These are phyloP conservation scores for Ceratobasidium theobromae DNA, from an alignment of 1,284 basidiomycete genomes.

Conservation along the genomic window DNA sequence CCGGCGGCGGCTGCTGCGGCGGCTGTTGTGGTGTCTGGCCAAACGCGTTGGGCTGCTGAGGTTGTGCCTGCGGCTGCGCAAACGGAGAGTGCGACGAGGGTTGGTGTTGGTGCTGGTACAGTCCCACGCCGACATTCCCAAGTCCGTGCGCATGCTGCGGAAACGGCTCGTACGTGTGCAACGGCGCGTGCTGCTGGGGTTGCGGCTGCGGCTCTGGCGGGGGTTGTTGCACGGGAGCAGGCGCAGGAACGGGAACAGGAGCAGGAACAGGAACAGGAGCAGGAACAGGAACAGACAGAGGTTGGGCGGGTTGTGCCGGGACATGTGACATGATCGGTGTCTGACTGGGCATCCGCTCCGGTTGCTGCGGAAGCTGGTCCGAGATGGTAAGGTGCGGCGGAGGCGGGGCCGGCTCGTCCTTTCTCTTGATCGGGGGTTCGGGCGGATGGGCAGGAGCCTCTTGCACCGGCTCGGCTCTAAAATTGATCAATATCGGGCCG, in stretches of 20 bases:
- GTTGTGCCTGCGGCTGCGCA: conserved; percentile 37
- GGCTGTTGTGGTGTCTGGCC: conserved; percentile 30
- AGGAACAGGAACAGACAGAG: neutral
- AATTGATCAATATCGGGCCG: neutral
- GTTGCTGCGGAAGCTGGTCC: conserved; percentile 13
- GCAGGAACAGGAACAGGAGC: neutral
- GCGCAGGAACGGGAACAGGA: neutral
- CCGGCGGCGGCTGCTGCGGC: neutral
- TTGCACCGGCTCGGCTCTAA: conserved; percentile 4
- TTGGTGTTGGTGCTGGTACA: conserved; percentile 37
- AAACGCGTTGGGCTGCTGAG: conserved; percentile 32
- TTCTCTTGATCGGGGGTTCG: neutral
- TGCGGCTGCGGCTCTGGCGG: neutral
- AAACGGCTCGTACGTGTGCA: conserved; percentile 45
- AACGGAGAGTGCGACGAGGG: conserved; percentile 16
- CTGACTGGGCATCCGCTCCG: neutral
- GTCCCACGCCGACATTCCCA: conserved; percentile 1
- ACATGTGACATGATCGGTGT: conserved; percentile 5
- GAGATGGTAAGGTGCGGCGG: conserved; percentile 39
- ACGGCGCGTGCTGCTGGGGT: conserved; percentile 4
- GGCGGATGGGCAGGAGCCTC: conserved; percentile 38
- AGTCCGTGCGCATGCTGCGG: conserved; percentile 49
- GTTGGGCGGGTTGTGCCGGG: neutral
- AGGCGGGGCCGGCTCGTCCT: conserved; percentile 39
- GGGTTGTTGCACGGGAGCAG: neutral